Conservation (phyloP, 2,329 filamentous ascomycete genomes). For the Bipolaris cookei region DNA sequence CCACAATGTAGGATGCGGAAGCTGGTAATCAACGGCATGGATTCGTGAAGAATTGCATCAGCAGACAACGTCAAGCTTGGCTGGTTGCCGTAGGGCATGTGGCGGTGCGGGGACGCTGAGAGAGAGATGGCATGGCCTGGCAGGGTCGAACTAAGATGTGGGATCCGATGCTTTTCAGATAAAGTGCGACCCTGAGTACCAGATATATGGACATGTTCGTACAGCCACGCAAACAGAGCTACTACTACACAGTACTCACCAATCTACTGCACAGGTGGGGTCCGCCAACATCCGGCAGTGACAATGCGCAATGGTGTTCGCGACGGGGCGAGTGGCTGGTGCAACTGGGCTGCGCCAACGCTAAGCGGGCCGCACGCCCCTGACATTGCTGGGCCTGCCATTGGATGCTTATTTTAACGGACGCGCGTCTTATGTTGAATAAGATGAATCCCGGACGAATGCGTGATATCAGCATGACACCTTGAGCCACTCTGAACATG, state of each 20-base stretch:
- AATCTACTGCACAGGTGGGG: neutral
- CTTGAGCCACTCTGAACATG: neutral
- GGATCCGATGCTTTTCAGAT: neutral
- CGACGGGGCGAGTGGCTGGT: conserved; percentile 3
- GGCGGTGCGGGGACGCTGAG: conserved; percentile 9
- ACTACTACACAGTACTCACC: neutral
- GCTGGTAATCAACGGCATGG: neutral
- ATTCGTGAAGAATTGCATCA: conserved; percentile 13
- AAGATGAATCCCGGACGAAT: neutral
- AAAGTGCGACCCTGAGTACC: no score
- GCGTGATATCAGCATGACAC: conserved; percentile 8
- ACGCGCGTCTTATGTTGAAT: conserved; percentile 23
- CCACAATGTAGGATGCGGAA: neutral
- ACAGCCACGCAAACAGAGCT: neutral
- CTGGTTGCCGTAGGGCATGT: conserved; percentile 7
- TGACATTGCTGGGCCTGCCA: conserved; percentile 1
- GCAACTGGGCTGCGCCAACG: conserved; percentile 7
- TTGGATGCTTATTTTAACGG: conserved; percentile 15
- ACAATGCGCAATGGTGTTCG: neutral
- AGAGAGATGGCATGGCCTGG: conserved; percentile 1
- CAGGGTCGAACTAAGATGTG: neutral
- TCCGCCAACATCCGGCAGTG: neutral
- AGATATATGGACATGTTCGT: neutral
- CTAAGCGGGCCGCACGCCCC: conserved; percentile 19
- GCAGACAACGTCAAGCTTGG: conserved; percentile 7